phyloP scores from a whole-genome alignment of 2,329 filamentous ascomycete genomes.

The Helotiales sp. region DNA sequence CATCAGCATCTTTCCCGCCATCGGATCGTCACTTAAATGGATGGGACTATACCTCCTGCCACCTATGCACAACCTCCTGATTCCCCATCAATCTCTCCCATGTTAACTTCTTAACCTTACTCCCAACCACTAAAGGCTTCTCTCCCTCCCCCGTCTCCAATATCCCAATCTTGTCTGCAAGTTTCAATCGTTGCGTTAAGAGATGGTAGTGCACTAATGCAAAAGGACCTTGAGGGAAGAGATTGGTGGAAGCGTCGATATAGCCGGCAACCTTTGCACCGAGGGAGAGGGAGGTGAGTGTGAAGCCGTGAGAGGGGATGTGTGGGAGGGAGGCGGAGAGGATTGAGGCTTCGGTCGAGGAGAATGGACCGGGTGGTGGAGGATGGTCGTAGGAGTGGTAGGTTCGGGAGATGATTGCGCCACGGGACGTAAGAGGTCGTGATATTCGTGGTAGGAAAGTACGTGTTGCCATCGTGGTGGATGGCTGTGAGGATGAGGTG shows the following conservation, averaged over 20 bases:
- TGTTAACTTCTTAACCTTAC: constrained; percentile 69
- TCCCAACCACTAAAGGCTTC: constrained; percentile 48
- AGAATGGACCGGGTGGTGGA: constrained; percentile 60
- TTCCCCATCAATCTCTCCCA: constrained; percentile 80
- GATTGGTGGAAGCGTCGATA: constrained; percentile 79
- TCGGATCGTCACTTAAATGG: no score
- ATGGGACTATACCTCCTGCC: constrained; percentile 70
- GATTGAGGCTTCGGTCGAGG: constrained; percentile 69
- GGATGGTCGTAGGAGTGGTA: constrained; percentile 74
- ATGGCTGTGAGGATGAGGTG: not conserved
- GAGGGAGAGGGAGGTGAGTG: constrained; percentile 66
- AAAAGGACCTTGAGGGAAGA: constrained; percentile 79
- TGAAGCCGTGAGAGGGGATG: constrained; percentile 83
- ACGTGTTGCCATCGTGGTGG: constrained; percentile 14
- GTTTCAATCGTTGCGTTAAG: constrained; percentile 60
- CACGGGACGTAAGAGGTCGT: not conserved
- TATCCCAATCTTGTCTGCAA: constrained; percentile 38
- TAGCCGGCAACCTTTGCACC: constrained; percentile 85
- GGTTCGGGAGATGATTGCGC: not conserved
- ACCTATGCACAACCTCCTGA: constrained; percentile 67
- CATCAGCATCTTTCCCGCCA: not conserved
- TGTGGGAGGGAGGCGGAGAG: constrained; percentile 78
- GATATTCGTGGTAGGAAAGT: not conserved
- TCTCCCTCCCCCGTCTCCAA: constrained; percentile 31
- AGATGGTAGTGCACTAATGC: constrained; percentile 80